Evolutionary conservation across 306 rosid genomes (phyloP).

Genomic region (Gleditsia sinensis): DNA sequence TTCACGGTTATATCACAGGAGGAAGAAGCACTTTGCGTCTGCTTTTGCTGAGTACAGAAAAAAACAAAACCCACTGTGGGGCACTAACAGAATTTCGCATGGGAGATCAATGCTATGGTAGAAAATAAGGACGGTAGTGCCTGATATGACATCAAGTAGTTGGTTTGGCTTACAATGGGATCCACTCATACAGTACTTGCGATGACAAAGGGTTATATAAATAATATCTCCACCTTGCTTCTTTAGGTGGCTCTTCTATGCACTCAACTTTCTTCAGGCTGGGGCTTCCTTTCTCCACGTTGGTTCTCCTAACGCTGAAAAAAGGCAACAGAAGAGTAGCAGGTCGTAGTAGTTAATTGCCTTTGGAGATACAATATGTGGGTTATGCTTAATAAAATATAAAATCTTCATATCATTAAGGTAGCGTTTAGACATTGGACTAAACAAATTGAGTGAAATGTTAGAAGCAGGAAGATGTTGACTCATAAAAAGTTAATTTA

Average conservation of each 20-base stretch:
- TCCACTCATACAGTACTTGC: background rate
- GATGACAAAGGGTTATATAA: background rate
- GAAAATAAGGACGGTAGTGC: background rate
- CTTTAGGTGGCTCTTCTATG: background rate
- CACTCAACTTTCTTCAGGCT: background rate
- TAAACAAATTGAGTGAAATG: too few relatives aligned
- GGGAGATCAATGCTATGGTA: conserved; percentile 8
- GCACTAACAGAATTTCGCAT: conserved; percentile 25
- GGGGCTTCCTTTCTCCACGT: background rate
- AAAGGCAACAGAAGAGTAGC: background rate
- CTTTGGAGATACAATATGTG: background rate
- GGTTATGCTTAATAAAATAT: too few relatives aligned
- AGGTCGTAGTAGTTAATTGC: conserved; percentile 31
- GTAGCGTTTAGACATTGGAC: too few relatives aligned
- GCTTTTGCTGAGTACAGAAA: conserved; percentile 19
- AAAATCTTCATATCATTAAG: too few relatives aligned
- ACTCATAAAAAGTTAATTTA: too few relatives aligned
- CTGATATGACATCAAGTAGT: background rate
- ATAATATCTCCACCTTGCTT: background rate
- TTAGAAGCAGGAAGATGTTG: too few relatives aligned
- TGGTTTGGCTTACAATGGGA: background rate
- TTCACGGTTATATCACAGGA: conserved; percentile 16
- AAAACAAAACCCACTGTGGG: conserved; percentile 33
- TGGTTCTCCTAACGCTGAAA: conserved; percentile 18
- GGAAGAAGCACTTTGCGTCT: conserved; percentile 25